phyloP scores from a whole-genome alignment of 2,329 filamentous ascomycete genomes.

The Tolypocladium endophyticum region DNA sequence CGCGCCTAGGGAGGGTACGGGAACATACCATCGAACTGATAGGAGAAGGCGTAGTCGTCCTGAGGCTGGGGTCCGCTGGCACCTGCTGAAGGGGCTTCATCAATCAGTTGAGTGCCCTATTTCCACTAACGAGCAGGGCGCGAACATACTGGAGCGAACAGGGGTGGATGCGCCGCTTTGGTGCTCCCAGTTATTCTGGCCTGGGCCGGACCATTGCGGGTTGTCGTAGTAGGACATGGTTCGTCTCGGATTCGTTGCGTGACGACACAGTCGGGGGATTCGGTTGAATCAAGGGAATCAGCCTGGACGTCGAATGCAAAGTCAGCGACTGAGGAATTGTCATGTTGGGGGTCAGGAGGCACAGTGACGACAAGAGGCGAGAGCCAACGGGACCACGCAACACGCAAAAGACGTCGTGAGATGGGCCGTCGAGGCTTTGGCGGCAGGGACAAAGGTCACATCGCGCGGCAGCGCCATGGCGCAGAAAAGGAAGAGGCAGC shows the following conservation, averaged over 20 bases:
- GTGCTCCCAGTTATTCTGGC: slow-evolving; percentile 35
- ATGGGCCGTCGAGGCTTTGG: background rate
- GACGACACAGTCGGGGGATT: background rate
- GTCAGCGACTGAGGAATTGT: background rate
- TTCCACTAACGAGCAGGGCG: background rate
- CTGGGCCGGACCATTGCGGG: slow-evolving; percentile 25
- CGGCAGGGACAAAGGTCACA: background rate
- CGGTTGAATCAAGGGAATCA: background rate
- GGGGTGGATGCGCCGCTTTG: slow-evolving; percentile 28
- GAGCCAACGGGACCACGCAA: background rate
- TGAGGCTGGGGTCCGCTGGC: slow-evolving; percentile 63
- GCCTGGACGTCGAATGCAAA: background rate
- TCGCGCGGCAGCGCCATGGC: background rate
- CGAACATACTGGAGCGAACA: slow-evolving; percentile 25
- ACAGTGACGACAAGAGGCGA: background rate
- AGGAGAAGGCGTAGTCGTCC: slow-evolving; percentile 73
- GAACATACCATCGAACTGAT: slow-evolving; percentile 79
- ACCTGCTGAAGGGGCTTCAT: slow-evolving; percentile 34
- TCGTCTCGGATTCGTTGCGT: background rate
- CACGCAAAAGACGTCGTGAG: background rate
- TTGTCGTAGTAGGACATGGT: slow-evolving; percentile 37
- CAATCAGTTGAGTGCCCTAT: slow-evolving; percentile 2
- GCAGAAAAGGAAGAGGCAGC: background rate
- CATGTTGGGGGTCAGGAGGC: background rate
- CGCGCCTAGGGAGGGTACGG: background rate